These are phyloP conservation scores for Afroboletus lepidellus DNA, from an alignment of 1,284 basidiomycete species.

Conservation along the genomic window DNA sequence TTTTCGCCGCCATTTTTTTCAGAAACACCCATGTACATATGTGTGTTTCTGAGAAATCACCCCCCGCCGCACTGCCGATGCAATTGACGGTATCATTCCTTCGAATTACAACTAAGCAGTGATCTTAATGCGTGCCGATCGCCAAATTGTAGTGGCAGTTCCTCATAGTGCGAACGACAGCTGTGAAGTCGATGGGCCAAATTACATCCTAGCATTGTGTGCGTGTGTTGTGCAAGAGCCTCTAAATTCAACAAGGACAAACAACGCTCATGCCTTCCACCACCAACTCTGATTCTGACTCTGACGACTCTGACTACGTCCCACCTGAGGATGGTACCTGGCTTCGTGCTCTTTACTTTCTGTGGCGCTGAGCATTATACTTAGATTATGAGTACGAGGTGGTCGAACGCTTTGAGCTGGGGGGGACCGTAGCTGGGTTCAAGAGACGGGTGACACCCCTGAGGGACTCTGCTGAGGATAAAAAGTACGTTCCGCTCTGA, in stretches of 20 bases:
- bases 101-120: too few species aligned
- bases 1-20: too few species aligned
- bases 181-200: not conserved
- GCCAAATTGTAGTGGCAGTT: too few species aligned
- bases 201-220: slow-evolving; percentile 7
- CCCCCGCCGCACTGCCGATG: too few species aligned
- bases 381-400: slow-evolving; percentile 41
- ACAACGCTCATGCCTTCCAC: slow-evolving; percentile 23
- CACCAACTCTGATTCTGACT: slow-evolving; percentile 54
- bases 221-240: slow-evolving; percentile 18
- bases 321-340: slow-evolving; percentile 43
- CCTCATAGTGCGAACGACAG: too few species aligned
- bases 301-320: slow-evolving; percentile 67
- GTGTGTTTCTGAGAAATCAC: too few species aligned
- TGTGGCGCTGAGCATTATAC: not conserved
- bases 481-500: slow-evolving; percentile 37
- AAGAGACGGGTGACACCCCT: slow-evolving; percentile 18
- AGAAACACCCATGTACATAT: too few species aligned
- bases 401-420: slow-evolving; percentile 26
- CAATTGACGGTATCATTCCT: too few species aligned
- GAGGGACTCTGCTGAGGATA: slow-evolving; percentile 40
- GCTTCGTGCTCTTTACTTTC: too few species aligned
- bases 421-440: slow-evolving; percentile 1
- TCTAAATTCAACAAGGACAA: slow-evolving; percentile 29
- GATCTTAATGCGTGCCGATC: too few species aligned